phyloP scores from a whole-genome alignment of 2,329 filamentous ascomycete genomes.

The Arthrocladium fulminans region DNA sequence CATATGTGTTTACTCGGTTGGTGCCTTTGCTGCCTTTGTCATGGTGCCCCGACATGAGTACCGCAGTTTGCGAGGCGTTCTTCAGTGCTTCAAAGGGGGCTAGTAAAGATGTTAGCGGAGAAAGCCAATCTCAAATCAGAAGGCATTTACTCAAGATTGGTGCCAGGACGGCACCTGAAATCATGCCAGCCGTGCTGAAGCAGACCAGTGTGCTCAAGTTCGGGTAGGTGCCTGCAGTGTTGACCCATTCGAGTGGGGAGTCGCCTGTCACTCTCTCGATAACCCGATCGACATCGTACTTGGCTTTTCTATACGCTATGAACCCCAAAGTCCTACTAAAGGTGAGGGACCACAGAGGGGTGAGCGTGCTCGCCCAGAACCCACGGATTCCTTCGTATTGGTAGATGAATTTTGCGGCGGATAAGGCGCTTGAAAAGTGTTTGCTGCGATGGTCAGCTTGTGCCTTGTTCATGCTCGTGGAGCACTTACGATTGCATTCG shows the following conservation, averaged over 20 bases:
- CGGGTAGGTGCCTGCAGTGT: constrained; percentile 34
- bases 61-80: constrained; percentile 42
- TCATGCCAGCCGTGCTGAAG: constrained; percentile 35
- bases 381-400: constrained; percentile 39
- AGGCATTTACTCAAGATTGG: constrained; percentile 36
- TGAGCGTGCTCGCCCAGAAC: constrained; percentile 39
- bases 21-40: constrained; percentile 5
- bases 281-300: constrained; percentile 33
- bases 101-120: constrained; percentile 16
- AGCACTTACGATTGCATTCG: constrained; percentile 40
- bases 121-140: background rate
- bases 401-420: constrained; percentile 39
- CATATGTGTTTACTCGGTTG: constrained; percentile 32
- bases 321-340: constrained; percentile 39
- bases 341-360: constrained; percentile 38
- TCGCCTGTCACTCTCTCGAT: constrained; percentile 33
- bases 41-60: constrained; percentile 30
- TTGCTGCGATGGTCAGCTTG: constrained; percentile 27
- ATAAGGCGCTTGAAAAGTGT: constrained; percentile 35
- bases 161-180: constrained; percentile 34
- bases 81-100: constrained; percentile 42
- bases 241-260: constrained; percentile 34
- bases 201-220: constrained; percentile 34
- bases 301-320: constrained; percentile 37
- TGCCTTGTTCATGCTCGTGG: background rate